These are phyloP conservation scores for Oryza glaberrima DNA, from an alignment of 176 grass and related monocot species.

Conservation along the genomic window DNA sequence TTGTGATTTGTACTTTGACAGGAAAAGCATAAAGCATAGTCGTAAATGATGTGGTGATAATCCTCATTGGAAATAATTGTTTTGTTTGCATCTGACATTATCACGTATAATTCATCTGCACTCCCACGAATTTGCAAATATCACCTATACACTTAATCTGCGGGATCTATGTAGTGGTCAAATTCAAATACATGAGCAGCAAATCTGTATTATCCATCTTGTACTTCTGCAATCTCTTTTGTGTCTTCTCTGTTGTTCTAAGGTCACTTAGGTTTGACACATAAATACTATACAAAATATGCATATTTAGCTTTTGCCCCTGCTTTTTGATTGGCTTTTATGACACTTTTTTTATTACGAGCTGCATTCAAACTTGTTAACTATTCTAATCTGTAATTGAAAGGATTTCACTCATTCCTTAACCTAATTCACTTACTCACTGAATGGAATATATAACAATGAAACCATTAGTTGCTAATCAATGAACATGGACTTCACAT, in stretches of 20 bases:
- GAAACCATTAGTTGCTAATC: neutral
- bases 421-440: neutral
- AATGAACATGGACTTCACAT: neutral
- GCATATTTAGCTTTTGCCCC: neutral
- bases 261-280: neutral
- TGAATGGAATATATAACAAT: neutral
- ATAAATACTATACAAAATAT: neutral
- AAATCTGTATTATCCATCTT: neutral
- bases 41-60: neutral
- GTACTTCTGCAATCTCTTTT: neutral
- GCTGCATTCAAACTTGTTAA: neutral
- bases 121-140: slow-evolving; percentile 24
- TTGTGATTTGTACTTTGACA: slow-evolving; percentile 6
- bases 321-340: neutral
- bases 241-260: neutral
- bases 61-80: neutral
- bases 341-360: neutral
- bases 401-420: neutral
- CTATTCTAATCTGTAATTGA: neutral
- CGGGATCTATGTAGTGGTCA: neutral
- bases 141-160: slow-evolving; percentile 16
- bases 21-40: neutral
- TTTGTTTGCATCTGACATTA: slow-evolving; percentile 16
- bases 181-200: slow-evolving; percentile 14
- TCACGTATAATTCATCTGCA: neutral